Evolutionary conservation across 2,329 filamentous ascomycete species (phyloP), one percentile per base, ranked within the genome.

Genomic region (Fusarium torreyae): DNA sequence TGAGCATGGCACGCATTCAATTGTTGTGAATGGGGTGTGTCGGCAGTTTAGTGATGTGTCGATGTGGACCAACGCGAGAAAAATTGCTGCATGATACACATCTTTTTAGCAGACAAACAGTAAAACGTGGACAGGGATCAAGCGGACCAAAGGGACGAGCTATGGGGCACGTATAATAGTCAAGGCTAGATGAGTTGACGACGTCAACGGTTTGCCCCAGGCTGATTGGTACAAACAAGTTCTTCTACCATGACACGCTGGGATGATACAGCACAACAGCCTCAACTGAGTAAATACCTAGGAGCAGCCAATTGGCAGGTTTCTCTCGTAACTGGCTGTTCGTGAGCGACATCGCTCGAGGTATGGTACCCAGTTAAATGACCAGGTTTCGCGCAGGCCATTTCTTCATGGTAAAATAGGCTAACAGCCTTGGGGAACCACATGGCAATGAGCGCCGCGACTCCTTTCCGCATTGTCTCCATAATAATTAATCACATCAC

Each of bases 231-330:
- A 17, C 34, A 17, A 36, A 36, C 8, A 6, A 15, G 17, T 36
- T 36, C 28, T 36, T 36, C 34, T 36, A 17, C 15, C 14, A 15
- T 36, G 22, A 49, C 45, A 28, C 28, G 52, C 28, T 55, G 31
- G 9, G 42, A 42, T 36, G 34, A 38, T 20, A 49, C 28, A 20
- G 26, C 52, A 28, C 20, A 28, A 38, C 49, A 24, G 28, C 28
- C 28, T 31, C 28, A 31, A 31, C 28, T 26, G 31, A 60, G 43
- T 31, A 50, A 45, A 45, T 33, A 38, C 38, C 55, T 20, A 24
- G 26, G 11, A 24, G 8, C 33, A 40, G 34, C 57, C 54, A 59
- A 53, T 59, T 58, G 31, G 36, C 10, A 17, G 7, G 36, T 31
- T 48, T 28, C 20, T 39, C 13, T 15, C 15, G 14, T 14, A 17